Base-by-base conservation (phyloP, 495 filamentous ascomycete genomes). In the Parathielavia hyrcaniae region DNA sequence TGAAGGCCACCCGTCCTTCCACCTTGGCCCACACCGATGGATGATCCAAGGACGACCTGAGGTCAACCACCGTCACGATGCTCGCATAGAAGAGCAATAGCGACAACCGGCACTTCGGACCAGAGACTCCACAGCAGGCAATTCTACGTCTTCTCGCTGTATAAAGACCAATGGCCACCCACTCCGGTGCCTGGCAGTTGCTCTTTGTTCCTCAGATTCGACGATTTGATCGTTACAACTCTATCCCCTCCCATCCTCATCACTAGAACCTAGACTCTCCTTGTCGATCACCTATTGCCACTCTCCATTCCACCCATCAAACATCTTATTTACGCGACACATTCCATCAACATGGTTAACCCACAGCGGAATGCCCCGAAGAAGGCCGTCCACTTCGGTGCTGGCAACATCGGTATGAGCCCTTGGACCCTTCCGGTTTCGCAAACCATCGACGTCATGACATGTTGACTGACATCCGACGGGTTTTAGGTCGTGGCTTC, bases 371-470 rank as follows among this genome's bases (percentile, higher is more conserved):
- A 57, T 41, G 48, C 47, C 20, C 53, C 66, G 50, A 89, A 88
- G 74, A 95, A 90, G 70, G 90, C 89, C 53, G 82, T 96, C 64
- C 91, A 96, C 74, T 96, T 96, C 64, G 91, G 91, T 57, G 90
- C 90, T 67, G 91, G 91, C 66, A 96, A 96, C 79, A 96, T 96
- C 71, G 85, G 78, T 69, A 63, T 26, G 67, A 47, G 19, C 19
- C 23, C 17, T 14, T 20, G 34, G 5, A 19, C 34, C 5, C 39
- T 36, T 1, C 4, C 3, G 40, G 14, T 30, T 30, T 22, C 20
- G 4, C 11, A 20, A 32, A 22, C 6, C 55, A 16, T 19, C 20
- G 5, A 26, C 47, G 5, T 26, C n/a, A 4, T 39, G 16, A 6
- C 14, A 23, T 6, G 19, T 5, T 46, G 6, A 50, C 60, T 65